Evolutionary conservation across 345 rosid species (phyloP).

Genomic region (Gynandropsis gynandra): DNA sequence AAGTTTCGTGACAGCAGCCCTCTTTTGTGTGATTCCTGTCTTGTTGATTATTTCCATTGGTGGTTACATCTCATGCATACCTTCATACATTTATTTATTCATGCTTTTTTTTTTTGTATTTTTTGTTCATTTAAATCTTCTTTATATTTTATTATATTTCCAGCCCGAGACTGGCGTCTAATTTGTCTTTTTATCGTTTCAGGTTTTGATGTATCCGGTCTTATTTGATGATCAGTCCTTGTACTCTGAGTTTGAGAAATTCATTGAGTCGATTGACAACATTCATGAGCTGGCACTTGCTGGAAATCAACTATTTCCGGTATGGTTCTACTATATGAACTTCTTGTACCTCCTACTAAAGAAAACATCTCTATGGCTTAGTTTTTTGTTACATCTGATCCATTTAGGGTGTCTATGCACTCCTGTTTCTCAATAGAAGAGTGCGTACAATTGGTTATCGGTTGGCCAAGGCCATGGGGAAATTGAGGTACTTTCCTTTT

Average conservation of each 20-base stretch:
- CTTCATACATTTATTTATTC: conserved; percentile 1
- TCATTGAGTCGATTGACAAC: conserved; percentile 81
- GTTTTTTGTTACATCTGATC: conserved; percentile 10
- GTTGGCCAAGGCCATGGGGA: conserved; percentile 83
- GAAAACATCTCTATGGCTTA: conserved; percentile 21
- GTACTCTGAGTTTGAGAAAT: conserved; percentile 68
- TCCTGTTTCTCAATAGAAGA: conserved; percentile 85
- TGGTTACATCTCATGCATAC: neutral
- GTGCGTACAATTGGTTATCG: conserved; percentile 80
- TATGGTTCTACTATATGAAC: conserved; percentile 25
- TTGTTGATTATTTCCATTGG: neutral
- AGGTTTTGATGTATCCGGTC: conserved; percentile 95
- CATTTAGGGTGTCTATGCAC: conserved; percentile 78
- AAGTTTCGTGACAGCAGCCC: neutral
- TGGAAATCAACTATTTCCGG: conserved; percentile 88
- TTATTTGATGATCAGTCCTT: conserved; percentile 73
- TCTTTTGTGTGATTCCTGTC: neutral
- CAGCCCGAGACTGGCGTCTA: conserved; percentile 7
- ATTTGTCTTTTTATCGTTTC: conserved; percentile 20
- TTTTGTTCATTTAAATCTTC: conserved; percentile 4
- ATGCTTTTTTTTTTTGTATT: neutral
- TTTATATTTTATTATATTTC: neutral
- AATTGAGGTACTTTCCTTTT: conserved; percentile 57
- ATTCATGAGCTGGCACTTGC: conserved; percentile 91
- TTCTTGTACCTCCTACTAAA: conserved; percentile 15